Conservation (phyloP, 768 basidiomycete genomes). For the Lentinula sp. region DNA sequence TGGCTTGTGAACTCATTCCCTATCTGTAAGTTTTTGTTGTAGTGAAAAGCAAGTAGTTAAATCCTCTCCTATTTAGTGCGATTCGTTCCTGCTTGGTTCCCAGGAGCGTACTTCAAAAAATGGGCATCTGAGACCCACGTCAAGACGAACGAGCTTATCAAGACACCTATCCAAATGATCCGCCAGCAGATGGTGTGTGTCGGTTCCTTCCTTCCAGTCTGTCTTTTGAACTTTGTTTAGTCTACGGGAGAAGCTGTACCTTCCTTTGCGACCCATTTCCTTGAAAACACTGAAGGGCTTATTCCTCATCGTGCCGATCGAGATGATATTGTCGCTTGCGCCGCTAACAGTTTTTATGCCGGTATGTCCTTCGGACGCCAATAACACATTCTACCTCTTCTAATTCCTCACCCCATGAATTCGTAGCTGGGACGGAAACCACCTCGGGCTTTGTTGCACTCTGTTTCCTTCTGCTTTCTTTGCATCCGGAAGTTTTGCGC, state of each 20-base stretch:
- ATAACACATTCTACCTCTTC: neutral
- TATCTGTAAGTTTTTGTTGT: neutral
- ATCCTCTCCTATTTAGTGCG: conserved; percentile 3
- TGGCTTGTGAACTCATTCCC: conserved; percentile 19
- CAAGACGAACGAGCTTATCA: conserved; percentile 21
- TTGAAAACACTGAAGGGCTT: conserved; percentile 6
- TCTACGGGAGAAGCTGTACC: conserved; percentile 6
- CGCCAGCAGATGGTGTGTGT: conserved; percentile 28
- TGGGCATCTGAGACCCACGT: conserved; percentile 22
- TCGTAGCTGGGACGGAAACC: conserved; percentile 18
- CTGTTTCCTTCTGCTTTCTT: conserved; percentile 7
- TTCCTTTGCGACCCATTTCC: conserved; percentile 7
- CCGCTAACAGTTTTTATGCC: neutral
- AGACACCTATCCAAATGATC: conserved; percentile 23
- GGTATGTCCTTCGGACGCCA: neutral
- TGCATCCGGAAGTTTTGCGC: conserved; percentile 11
- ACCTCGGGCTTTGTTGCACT: conserved; percentile 8
- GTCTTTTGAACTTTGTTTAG: conserved; percentile 4
- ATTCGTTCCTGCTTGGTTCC: conserved; percentile 31
- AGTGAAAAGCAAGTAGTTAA: neutral
- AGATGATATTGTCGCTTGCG: neutral
- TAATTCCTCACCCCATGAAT: neutral
- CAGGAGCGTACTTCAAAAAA: conserved; percentile 31
- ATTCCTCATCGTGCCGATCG: neutral
- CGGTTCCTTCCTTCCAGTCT: neutral